phyloP scores from a whole-genome alignment of 2,329 filamentous ascomycete species.

The Leptographium lundbergii region DNA sequence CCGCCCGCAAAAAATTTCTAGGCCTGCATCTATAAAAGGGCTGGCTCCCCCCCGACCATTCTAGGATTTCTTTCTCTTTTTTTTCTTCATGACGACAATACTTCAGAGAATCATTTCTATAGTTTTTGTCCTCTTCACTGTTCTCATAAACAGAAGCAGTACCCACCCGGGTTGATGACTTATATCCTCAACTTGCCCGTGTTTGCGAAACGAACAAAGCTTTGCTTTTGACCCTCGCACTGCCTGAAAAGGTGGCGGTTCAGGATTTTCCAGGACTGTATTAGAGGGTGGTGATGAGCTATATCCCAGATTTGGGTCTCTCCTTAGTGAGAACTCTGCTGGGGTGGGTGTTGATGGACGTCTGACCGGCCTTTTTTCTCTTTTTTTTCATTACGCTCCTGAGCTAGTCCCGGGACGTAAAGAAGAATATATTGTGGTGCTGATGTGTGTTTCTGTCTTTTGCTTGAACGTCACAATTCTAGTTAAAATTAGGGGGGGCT shows the following conservation, averaged over 20 bases:
- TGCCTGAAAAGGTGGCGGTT: constrained; percentile 50
- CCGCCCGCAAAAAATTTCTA: neutral
- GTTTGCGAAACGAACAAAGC: constrained; percentile 25
- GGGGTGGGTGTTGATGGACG: constrained; percentile 77
- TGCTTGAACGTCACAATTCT: too few species aligned
- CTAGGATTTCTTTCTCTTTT: constrained; percentile 25
- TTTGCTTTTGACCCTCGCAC: constrained; percentile 54
- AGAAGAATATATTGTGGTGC: constrained; percentile 28
- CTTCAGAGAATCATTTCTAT: constrained; percentile 92
- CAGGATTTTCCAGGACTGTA: constrained; percentile 36
- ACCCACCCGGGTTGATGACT: constrained; percentile 91
- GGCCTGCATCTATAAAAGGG: constrained; percentile 30
- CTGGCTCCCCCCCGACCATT: constrained; percentile 17
- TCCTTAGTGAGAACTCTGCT: constrained; percentile 55
- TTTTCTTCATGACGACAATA: constrained; percentile 51
- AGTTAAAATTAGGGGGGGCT: too few species aligned
- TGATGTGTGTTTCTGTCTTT: too few species aligned
- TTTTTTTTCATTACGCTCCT: constrained; percentile 48
- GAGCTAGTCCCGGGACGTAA: constrained; percentile 34
- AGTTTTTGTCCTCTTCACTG: constrained; percentile 89
- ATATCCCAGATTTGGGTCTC: constrained; percentile 57
- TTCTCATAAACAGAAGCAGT: constrained; percentile 88
- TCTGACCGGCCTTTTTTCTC: constrained; percentile 61
- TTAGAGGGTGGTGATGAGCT: constrained; percentile 92
- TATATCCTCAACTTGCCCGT: constrained; percentile 51